These are phyloP conservation scores for Sicyos baderoa DNA, from an alignment of 306 rosid genomes.

Conservation along the genomic window DNA sequence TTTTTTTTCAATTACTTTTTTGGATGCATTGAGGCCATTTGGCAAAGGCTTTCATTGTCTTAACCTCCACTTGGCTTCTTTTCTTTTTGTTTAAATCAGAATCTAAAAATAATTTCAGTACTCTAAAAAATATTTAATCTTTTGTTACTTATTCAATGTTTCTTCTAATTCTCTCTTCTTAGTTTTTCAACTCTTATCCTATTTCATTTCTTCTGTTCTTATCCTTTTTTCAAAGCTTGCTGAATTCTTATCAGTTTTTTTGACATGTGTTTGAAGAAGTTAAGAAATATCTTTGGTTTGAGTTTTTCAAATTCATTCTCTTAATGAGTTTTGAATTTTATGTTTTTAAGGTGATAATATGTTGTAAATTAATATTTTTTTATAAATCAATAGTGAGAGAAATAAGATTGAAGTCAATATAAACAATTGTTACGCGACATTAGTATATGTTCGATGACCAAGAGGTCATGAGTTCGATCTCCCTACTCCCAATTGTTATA, in stretches of 20 bases:
- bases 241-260: not conserved
- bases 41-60: constrained; percentile 6
- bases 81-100: not conserved
- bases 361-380: too few species aligned
- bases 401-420: too few species aligned
- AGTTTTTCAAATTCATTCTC: too few species aligned
- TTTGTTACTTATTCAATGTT: not conserved
- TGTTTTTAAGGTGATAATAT: too few species aligned
- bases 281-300: not conserved
- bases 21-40: constrained; percentile 11
- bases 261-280: not conserved
- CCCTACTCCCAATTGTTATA: too few species aligned
- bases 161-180: not conserved
- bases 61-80: constrained; percentile 11
- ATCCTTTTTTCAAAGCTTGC: not conserved
- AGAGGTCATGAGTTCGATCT: too few species aligned
- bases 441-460: too few species aligned
- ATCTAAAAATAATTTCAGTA: not conserved
- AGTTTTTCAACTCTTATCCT: not conserved
- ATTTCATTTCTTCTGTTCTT: not conserved
- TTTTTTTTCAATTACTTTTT: too few species aligned
- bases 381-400: too few species aligned
- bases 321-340: too few species aligned
- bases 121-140: not conserved
- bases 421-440: too few species aligned